Base-by-base conservation (phyloP, 768 basidiomycete species). In the Psilocybe subaeruginosa region DNA sequence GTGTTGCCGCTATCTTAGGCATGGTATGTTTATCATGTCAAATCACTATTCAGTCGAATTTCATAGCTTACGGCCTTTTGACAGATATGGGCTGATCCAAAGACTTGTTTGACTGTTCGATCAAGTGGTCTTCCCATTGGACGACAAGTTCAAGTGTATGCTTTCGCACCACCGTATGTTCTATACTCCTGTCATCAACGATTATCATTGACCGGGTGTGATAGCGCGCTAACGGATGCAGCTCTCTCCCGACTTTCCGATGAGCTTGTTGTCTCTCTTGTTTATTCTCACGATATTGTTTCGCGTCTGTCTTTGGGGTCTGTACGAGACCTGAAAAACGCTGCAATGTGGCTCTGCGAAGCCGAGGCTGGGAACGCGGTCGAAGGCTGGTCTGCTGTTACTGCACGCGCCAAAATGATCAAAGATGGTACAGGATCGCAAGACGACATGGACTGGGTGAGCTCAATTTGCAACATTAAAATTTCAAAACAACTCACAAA, bases 21-120 rank as follows among this genome's bases (percentile, higher is more conserved):
- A 74, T 94, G 76, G 90, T 90, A 65, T 12, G 29, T 61, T 47
- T 47, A 30, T 52, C 29, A 16, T 9, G 37, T 39, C 37, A 39
- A 39, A 39, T 14, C 14, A 23, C 7, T 47, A n/a, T n/a, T 27
- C 4, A 23, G 41, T n/a, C 17, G n/a, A 59, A 11, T n/a, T 37
- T 23, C 33, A 23, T 60, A 54, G 35, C 56, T 51, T 37, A 35
- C 41, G 7, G 45, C 9, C 23, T 27, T 27, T 12, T 53, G 8
- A 27, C 62, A 93, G 92, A 89, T 91, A 84, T 95, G 92, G 92
- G 90, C 92, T 0, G 90, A 93, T 69, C 90, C 91, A 17, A 81
- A 76, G 63, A 93, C 88, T 1, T 92, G 92, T 64, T 77, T 89
- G 45, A 95, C 82, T 0, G 82, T 84, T 39, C 76, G 80, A 48